Base-by-base conservation (phyloP, 805 yeast genomes). In the Hanseniaspora pseudoguilliermondii region DNA sequence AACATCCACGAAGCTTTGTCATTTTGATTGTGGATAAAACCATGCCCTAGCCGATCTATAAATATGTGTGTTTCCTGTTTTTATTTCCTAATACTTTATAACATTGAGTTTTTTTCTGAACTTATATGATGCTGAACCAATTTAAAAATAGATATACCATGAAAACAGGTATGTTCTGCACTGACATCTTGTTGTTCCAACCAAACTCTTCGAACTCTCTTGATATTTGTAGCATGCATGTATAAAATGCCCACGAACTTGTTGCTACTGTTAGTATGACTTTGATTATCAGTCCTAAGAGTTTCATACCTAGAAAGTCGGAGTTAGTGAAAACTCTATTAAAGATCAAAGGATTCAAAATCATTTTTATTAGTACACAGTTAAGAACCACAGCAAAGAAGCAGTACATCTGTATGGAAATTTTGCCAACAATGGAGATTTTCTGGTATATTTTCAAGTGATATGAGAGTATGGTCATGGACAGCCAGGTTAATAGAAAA, bases 321-420 rank as follows among this genome's bases (percentile, higher is more conserved):
- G 55, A 51, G 10, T 35, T 35, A 35, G 18, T 16, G 21, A 50
- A 50, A 23, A 56, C 55, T 11, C 51, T 41, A n/a, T 57, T 60
- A 32, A 66, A 50, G n/a, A 61, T 27, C 18, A 68, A 41, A 9
- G 71, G 72, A 40, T 55, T 55, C 6, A 65, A 49, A 5, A 68
- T 18, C 2, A 63, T 13, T 34, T 65, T 65, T 20, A 66, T 59
- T 13, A 64, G 8, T 9, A 65, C 35, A 2, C 68, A 59, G 36
- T 64, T 65, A 7, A 67, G 38, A 6, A 68, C 65, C 41, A 65
- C 66, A 15, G 71, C 69, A 54, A 67, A 69, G 13, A 69, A 53
- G 51, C 71, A 68, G 55, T 69, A 69, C 15, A 71, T 69, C 2
- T 64, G 57, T 5, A 67, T 49, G 3, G 72, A 69, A 3, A 68